Percentiles rank a stretch among this genome's conserved stretches.
These are phyloP conservation scores for Jacaranda mimosifolia DNA, from an alignment of 257 asterid species.

Conservation along the genomic window DNA sequence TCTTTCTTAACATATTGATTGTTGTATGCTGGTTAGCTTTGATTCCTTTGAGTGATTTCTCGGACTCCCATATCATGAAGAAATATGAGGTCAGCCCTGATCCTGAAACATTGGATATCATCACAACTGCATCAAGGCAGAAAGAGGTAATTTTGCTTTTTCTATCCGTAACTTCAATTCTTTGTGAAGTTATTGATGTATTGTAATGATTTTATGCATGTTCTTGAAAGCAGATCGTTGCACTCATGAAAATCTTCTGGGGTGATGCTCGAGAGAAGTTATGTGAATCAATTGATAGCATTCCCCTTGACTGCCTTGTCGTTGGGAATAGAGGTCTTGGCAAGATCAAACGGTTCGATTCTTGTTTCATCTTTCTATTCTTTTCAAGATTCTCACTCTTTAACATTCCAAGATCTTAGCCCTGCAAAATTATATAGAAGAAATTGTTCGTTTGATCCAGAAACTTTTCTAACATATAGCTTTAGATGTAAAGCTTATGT, in stretches of 20 bases:
- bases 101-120: slow-evolving; percentile 69
- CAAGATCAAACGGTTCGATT: slow-evolving; percentile 71
- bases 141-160: slow-evolving; percentile 59
- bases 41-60: slow-evolving; percentile 73
- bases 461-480: neutral
- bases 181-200: neutral
- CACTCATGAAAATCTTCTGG: slow-evolving; percentile 80
- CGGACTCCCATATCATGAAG: slow-evolving; percentile 64
- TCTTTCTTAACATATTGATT: neutral
- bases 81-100: slow-evolving; percentile 73
- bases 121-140: slow-evolving; percentile 62
- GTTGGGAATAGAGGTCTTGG: slow-evolving; percentile 96
- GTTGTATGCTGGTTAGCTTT: slow-evolving; percentile 56
- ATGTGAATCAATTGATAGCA: slow-evolving; percentile 66
- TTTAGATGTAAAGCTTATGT: neutral
- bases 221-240: slow-evolving; percentile 55
- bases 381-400: neutral
- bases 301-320: slow-evolving; percentile 78
- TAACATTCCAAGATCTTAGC: neutral
- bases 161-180: neutral
- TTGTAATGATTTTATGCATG: neutral
- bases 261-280: slow-evolving; percentile 94
- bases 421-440: too few relatives aligned
- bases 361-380: neutral
- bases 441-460: too few relatives aligned